Base-by-base conservation (phyloP, 1,139 yeast genomes). In the Kodamaea arcana region DNA sequence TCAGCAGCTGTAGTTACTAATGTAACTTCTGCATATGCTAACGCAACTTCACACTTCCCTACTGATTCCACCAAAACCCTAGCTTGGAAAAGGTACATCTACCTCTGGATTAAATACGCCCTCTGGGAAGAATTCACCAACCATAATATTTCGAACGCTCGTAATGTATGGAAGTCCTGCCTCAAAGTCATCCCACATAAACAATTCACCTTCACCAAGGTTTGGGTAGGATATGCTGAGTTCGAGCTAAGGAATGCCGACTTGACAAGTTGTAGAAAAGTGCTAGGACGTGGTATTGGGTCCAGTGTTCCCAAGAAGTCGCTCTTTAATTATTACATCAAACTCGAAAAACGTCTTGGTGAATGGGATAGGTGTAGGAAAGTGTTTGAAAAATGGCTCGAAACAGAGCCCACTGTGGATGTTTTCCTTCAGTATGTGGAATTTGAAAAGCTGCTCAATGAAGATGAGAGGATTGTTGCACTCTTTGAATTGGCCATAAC, bases 341-440 rank as follows among this genome's bases (percentile, higher is more conserved):
- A 51, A 3, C 46, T 80, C 22, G 88, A 82, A 48, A 58, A 48
- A 29, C 46, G 53, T 47, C 50, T 85, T 31, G 83, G 83, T 21
- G 88, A 84, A 47, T 82, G 83, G 69, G 94, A 83, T 42, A 62
- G 97, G 27, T 88, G 84, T 9, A 66, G 97, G 26, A 75, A 62
- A 48, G 52, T 92, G 6, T 88, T 78, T 51, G 85, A 83, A 44
- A 80, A 77, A 48, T 76, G 77, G 64, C 46, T 90, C 17, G 85
- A 82, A 44, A 70, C 87, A 1, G 42, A 56, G 3, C 48, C 61
- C 2, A 50, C 54, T 9, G 37, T 51, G 11, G 39, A 41, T 7
- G 54, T 61, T 3, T 42, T 69, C 11, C 41, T 73, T 4, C 69
- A 71, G 10, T 87, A 78, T 57, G 79, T 88, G 4, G 72, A 72